Percentiles rank a stretch among this genome's conserved stretches.
Evolutionary conservation across 2,329 filamentous ascomycete species (phyloP).

Genomic region (Claviceps sorghi): DNA sequence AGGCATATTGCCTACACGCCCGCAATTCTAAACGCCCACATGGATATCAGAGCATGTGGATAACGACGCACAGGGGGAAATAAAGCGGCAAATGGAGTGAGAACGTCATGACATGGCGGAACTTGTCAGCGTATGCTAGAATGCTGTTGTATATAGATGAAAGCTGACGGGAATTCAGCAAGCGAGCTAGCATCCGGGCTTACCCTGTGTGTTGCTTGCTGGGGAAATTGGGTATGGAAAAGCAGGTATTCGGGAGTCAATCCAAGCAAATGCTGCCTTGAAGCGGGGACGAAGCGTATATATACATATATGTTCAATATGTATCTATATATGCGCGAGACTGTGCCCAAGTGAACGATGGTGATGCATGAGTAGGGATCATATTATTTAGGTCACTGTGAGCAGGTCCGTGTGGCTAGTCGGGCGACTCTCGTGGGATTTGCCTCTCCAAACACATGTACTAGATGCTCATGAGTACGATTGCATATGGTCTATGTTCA

Average conservation of each 20-base stretch:
- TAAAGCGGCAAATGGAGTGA: background rate
- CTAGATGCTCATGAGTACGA: no score
- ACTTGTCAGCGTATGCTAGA: background rate
- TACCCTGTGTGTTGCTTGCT: background rate
- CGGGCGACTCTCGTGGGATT: no score
- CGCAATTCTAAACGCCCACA: background rate
- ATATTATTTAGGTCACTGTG: no score
- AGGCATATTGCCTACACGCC: background rate
- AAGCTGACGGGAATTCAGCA: background rate
- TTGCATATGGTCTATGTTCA: no score
- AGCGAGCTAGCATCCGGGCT: background rate
- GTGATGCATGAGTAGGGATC: no score
- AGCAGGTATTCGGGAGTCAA: background rate
- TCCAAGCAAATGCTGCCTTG: background rate
- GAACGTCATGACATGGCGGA: background rate
- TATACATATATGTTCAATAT: background rate
- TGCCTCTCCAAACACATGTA: no score
- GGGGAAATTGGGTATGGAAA: slow-evolving; percentile 4
- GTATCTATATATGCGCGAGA: background rate
- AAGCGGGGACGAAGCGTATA: background rate
- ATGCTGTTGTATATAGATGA: background rate
- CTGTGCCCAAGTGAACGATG: background rate
- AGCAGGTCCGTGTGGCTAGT: no score
- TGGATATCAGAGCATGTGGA: background rate
- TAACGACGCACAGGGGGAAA: background rate